A percentile compares a stretch with the other conserved stretches of the same genome.
These are phyloP conservation scores for Sporothrix schenckii DNA, from an alignment of 2,329 filamentous ascomycete genomes.

Conservation along the genomic window DNA sequence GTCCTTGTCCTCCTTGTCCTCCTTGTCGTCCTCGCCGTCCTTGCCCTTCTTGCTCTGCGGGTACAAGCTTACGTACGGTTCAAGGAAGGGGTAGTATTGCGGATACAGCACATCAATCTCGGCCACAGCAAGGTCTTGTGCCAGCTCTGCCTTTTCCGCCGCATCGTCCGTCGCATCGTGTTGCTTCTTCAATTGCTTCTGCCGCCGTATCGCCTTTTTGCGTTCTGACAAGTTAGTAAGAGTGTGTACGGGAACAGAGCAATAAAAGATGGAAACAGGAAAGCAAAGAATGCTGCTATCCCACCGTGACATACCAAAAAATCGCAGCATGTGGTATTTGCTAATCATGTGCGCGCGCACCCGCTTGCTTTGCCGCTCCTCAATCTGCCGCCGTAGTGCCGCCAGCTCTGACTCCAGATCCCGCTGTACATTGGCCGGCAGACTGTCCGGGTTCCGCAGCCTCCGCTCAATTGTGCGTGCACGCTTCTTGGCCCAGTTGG, in stretches of 20 bases:
- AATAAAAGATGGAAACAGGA: no score
- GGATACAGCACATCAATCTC: constrained; percentile 78
- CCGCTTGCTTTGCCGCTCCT: constrained; percentile 61
- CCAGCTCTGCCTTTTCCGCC: constrained; percentile 56
- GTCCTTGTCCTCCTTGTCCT: constrained; percentile 40
- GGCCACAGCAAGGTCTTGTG: constrained; percentile 64
- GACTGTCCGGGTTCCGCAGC: constrained; percentile 59
- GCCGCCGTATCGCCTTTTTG: constrained; percentile 69
- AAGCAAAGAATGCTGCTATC: no score
- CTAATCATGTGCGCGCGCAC: constrained; percentile 70
- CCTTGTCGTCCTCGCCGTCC: constrained; percentile 32
- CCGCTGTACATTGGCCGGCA: constrained; percentile 68
- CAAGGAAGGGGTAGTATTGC: constrained; percentile 69
- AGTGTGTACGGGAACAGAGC: background rate
- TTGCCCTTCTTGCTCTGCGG: constrained; percentile 41
- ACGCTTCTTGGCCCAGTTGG: constrained; percentile 70
- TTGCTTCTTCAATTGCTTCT: constrained; percentile 66
- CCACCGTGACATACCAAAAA: constrained; percentile 66
- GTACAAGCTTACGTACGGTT: constrained; percentile 70
- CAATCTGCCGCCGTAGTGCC: constrained; percentile 66
- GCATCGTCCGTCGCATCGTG: constrained; percentile 56
- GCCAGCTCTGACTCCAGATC: constrained; percentile 74
- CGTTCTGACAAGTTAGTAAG: constrained; percentile 54
- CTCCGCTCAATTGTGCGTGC: constrained; percentile 70
- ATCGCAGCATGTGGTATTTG: constrained; percentile 81